phyloP scores from a whole-genome alignment of 1,139 yeast genomes.

The Blastobotrys petasosporus region DNA sequence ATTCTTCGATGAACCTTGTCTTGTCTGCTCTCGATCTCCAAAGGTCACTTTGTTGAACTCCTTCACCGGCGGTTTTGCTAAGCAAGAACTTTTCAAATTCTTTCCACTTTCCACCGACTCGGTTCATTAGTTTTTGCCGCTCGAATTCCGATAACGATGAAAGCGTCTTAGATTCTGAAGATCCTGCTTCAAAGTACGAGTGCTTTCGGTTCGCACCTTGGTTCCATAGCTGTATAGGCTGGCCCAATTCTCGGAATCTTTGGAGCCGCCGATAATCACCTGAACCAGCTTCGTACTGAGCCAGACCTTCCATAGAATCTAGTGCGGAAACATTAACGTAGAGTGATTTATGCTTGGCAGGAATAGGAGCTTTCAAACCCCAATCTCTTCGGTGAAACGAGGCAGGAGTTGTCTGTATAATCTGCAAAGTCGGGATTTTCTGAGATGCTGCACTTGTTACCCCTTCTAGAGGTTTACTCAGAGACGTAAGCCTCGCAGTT shows the following conservation, averaged over 20 bases:
- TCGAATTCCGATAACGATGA: constrained; percentile 18
- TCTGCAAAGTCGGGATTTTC: constrained; percentile 47
- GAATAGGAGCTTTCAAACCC: constrained; percentile 58
- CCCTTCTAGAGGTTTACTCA: constrained; percentile 19
- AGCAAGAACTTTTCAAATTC: constrained; percentile 14
- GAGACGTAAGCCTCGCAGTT: constrained; percentile 28
- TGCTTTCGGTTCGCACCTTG: constrained; percentile 1
- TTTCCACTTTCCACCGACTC: constrained; percentile 16
- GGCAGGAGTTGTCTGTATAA: constrained; percentile 51
- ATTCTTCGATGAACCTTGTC: constrained; percentile 3
- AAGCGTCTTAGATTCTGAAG: constrained; percentile 32
- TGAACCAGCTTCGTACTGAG: constrained; percentile 46
- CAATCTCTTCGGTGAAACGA: constrained; percentile 53
- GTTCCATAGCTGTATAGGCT: constrained; percentile 4
- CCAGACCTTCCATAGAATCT: constrained; percentile 48
- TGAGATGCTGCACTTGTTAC: constrained; percentile 18
- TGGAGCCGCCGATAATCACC: constrained; percentile 44
- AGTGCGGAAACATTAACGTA: constrained; percentile 46
- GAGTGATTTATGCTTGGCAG: constrained; percentile 43
- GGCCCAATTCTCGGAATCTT: constrained; percentile 49
- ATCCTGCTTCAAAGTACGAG: constrained; percentile 2
- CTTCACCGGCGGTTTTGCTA: not conserved
- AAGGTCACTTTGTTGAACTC: not conserved
- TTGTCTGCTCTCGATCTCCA: constrained; percentile 4
- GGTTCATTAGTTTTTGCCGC: constrained; percentile 15